These are phyloP conservation scores for Candida tetrigidarum DNA, from an alignment of 1,139 yeast genomes.

Conservation along the genomic window DNA sequence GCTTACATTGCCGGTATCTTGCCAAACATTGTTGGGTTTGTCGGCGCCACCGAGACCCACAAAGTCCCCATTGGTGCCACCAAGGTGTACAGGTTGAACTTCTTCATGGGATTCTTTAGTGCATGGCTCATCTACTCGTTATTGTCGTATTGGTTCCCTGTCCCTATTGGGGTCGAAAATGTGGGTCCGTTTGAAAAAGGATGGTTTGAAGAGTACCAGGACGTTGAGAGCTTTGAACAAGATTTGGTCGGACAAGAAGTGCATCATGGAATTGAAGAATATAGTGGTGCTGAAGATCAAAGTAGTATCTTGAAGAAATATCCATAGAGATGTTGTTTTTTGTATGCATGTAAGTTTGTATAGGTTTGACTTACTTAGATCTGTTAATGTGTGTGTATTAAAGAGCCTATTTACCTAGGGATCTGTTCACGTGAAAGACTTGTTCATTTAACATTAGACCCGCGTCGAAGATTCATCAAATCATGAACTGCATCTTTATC, in stretches of 20 bases:
- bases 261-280: constrained; percentile 25
- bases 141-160: constrained; percentile 59
- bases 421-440: too few species aligned
- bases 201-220: constrained; percentile 65
- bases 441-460: constrained; percentile 7
- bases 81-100: constrained; percentile 70
- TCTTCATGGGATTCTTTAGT: constrained; percentile 71
- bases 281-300: constrained; percentile 1
- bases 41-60: constrained; percentile 71
- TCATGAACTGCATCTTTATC: constrained; percentile 17
- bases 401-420: too few species aligned
- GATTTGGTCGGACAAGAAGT: constrained; percentile 40
- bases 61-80: constrained; percentile 81
- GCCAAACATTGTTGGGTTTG: constrained; percentile 88
- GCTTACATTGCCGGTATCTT: constrained; percentile 77
- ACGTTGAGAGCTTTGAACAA: constrained; percentile 67
- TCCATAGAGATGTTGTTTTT: not conserved
- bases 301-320: not conserved
- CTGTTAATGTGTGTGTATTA: not conserved
- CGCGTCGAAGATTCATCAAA: constrained; percentile 16
- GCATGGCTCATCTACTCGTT: constrained; percentile 55
- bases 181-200: constrained; percentile 54
- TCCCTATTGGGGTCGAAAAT: constrained; percentile 57
- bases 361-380: not conserved
- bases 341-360: not conserved